Evolutionary conservation across 129 eudicot genomes (phyloP).

Genomic region (Saussurea involucrata): DNA sequence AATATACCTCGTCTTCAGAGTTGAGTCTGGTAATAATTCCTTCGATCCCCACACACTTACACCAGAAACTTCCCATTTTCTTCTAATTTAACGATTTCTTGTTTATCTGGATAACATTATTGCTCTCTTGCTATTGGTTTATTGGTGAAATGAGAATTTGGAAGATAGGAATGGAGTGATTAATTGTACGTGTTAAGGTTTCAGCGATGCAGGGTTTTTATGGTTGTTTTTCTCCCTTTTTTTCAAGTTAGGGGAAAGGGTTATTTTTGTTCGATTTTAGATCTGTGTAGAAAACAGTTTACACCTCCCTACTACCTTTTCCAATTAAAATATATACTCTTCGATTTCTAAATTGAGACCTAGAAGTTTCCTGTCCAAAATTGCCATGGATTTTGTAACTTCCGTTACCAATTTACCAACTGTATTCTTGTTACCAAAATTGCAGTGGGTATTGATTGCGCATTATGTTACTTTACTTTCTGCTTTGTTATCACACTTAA

Average conservation of each 20-base stretch:
- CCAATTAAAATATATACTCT: not conserved
- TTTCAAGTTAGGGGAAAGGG: not conserved
- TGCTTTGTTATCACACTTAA: not conserved
- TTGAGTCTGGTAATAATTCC: not conserved
- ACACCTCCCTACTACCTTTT: not conserved
- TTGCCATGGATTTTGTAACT: not conserved
- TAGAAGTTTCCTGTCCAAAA: not conserved
- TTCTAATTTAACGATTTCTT: not conserved
- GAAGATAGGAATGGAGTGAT: not conserved
- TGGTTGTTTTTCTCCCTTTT: not conserved
- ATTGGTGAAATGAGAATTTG: not conserved
- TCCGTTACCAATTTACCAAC: not conserved
- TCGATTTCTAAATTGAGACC: not conserved
- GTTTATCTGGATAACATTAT: not conserved
- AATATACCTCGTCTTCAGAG: constrained; percentile 1
- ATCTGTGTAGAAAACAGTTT: not conserved
- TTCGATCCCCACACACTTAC: not conserved
- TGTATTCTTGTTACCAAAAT: not conserved
- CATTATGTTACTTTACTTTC: not conserved
- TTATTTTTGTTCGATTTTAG: not conserved
- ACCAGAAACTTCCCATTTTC: not conserved
- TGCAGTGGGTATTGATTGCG: not conserved
- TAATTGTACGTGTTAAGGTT: not conserved
- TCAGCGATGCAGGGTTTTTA: not conserved
- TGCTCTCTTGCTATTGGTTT: not conserved